Conservation (phyloP, 108 stramenopile genomes). For the Aurantiochytrium sp. region DNA sequence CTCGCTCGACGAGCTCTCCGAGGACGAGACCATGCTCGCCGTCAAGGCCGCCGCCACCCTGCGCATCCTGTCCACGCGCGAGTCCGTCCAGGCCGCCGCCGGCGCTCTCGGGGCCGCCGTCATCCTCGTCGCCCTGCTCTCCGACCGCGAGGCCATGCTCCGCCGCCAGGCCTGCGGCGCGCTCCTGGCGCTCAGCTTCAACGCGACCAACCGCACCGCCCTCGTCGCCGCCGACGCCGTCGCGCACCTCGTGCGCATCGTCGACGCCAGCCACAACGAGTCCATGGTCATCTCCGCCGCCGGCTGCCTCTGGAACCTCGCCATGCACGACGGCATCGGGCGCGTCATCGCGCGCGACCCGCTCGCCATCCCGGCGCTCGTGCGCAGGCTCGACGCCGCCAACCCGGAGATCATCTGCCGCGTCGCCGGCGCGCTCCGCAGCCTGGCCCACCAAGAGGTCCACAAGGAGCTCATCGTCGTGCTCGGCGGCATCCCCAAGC, state of each 20-base stretch:
- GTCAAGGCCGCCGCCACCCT: constrained; percentile 4
- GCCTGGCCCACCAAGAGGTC: neutral
- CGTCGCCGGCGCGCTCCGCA: neutral
- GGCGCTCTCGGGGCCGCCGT: neutral
- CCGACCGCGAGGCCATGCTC: neutral
- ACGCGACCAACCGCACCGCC: neutral
- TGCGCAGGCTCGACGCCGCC: neutral
- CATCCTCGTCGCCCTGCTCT: neutral
- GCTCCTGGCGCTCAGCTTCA: neutral
- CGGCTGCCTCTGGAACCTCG: constrained; percentile 1
- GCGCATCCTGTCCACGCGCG: neutral
- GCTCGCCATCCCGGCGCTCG: neutral
- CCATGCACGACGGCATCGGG: neutral
- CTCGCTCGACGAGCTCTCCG: neutral
- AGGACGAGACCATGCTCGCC: neutral
- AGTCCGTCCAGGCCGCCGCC: neutral
- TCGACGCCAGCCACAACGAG: neutral
- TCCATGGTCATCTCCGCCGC: neutral
- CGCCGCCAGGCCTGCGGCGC: neutral
- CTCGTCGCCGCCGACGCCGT: neutral
- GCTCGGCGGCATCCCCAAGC: neutral
- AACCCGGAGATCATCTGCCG: neutral
- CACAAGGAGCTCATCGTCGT: neutral
- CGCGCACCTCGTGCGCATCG: neutral
- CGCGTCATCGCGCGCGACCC: no score